Evolutionary conservation across 768 basidiomycete genomes (phyloP).

Genomic region (Tylopilus subfusipes): DNA sequence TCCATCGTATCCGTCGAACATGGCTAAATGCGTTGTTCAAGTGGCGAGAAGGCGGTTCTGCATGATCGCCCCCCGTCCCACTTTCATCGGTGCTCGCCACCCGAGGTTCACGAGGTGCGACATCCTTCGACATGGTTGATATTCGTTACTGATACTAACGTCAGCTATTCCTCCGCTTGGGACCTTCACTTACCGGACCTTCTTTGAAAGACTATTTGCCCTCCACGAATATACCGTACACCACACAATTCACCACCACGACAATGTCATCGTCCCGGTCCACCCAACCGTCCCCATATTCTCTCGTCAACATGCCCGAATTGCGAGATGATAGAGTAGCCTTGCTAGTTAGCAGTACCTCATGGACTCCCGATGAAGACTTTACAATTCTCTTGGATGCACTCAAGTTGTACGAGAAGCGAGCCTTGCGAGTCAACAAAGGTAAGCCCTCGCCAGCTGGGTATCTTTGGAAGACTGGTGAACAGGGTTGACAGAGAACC

Average conservation of each 20-base stretch:
- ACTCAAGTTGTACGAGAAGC: constrained; percentile 63
- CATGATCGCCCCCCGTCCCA: constrained; percentile 88
- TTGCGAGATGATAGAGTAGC: constrained; percentile 75
- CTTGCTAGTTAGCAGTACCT: constrained; percentile 86
- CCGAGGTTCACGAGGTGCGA: constrained; percentile 74
- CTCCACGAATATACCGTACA: constrained; percentile 46
- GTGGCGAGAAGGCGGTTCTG: constrained; percentile 75
- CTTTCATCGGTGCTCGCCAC: constrained; percentile 68
- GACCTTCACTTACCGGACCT: constrained; percentile 35
- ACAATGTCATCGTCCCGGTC: constrained; percentile 18
- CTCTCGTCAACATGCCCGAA: constrained; percentile 37
- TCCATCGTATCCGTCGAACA: background rate
- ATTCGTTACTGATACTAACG: background rate
- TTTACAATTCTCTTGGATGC: constrained; percentile 81
- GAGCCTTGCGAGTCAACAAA: constrained; percentile 38
- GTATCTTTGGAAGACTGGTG: background rate
- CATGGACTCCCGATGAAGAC: constrained; percentile 98
- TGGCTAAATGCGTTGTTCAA: constrained; percentile 30
- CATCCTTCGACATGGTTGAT: background rate
- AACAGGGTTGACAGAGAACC: constrained; percentile 10
- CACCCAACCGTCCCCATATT: constrained; percentile 23
- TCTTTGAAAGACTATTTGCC: constrained; percentile 52
- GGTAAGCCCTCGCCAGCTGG: constrained; percentile 1
- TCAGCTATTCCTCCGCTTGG: constrained; percentile 52
- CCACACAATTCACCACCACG: constrained; percentile 58